Evolutionary conservation across 2,329 filamentous ascomycete genomes (phyloP).

Genomic region (Rutstroemia sp.): DNA sequence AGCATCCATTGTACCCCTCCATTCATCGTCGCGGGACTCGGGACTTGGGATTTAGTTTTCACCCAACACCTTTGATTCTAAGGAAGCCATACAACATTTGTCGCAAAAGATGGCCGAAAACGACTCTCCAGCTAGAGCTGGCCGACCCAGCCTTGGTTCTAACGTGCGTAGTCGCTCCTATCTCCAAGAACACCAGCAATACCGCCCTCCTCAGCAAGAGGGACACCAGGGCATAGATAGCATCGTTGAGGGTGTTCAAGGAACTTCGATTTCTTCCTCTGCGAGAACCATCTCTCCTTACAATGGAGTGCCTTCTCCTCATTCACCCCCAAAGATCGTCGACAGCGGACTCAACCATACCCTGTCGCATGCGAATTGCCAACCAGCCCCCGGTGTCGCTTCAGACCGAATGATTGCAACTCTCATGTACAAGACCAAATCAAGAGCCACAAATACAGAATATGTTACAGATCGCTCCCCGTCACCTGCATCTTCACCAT

Average conservation of each 20-base stretch:
- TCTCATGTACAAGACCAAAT: slow-evolving; percentile 51
- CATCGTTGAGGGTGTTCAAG: slow-evolving; percentile 49
- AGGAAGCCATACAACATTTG: not conserved
- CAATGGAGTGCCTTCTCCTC: slow-evolving; percentile 52
- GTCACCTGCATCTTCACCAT: slow-evolving; percentile 21
- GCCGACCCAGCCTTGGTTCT: slow-evolving; percentile 23
- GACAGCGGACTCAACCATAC: slow-evolving; percentile 56
- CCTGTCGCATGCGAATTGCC: slow-evolving; percentile 57
- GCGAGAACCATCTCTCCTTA: slow-evolving; percentile 42
- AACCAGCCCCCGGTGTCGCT: slow-evolving; percentile 40
- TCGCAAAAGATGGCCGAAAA: not conserved
- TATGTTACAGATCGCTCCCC: slow-evolving; percentile 32
- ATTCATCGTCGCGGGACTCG: too few species aligned
- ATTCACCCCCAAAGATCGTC: slow-evolving; percentile 51
- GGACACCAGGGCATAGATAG: slow-evolving; percentile 57
- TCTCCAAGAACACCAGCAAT: slow-evolving; percentile 56
- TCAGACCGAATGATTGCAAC: slow-evolving; percentile 52
- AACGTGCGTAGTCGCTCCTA: slow-evolving; percentile 54
- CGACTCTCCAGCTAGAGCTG: slow-evolving; percentile 12
- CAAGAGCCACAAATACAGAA: slow-evolving; percentile 29
- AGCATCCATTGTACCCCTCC: too few species aligned
- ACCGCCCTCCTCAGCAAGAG: slow-evolving; percentile 44
- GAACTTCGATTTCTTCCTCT: slow-evolving; percentile 31
- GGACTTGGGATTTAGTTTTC: too few species aligned
- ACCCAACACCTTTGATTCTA: too few species aligned